Conservation (phyloP, 2,329 filamentous ascomycete species). For the Sporothrix pallida region DNA sequence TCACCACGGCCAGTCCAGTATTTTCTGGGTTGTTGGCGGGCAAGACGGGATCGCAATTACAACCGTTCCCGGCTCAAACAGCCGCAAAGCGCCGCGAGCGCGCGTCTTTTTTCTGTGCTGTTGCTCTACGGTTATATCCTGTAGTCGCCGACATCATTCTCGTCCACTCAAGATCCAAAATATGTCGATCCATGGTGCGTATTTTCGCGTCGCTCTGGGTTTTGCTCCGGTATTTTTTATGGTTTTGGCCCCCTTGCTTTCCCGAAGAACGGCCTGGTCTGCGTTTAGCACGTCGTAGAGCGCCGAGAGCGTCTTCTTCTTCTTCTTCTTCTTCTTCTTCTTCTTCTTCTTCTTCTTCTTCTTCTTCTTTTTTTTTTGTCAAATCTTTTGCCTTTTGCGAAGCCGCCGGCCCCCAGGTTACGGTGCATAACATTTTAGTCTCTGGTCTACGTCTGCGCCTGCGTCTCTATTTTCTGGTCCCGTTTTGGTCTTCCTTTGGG, state of each 20-base stretch:
- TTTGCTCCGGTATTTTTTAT: no score
- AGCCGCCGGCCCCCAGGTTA: conserved; percentile 22
- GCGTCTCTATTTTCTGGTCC: neutral
- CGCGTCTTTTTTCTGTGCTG: neutral
- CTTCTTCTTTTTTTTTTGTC: neutral
- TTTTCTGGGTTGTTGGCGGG: neutral
- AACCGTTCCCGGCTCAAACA: conserved; percentile 23
- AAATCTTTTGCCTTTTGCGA: neutral
- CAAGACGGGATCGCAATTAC: neutral
- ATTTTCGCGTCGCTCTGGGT: no score
- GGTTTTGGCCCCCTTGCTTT: no score
- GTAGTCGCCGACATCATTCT: no score
- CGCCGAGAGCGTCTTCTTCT: no score
- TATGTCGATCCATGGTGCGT: no score
- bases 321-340: no score
- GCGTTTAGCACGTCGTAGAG: no score
- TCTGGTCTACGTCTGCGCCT: no score
- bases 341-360: no score
- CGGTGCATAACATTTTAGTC: neutral
- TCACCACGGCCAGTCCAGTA: neutral
- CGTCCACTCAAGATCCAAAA: no score
- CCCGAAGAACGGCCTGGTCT: no score
- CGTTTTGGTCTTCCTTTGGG: neutral
- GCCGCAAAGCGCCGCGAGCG: conserved; percentile 7
- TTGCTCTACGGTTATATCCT: neutral